Percentiles rank a stretch among this genome's conserved stretches.
phyloP scores from a whole-genome alignment of 2,329 filamentous ascomycete genomes.

The Lecanicillium sp. region DNA sequence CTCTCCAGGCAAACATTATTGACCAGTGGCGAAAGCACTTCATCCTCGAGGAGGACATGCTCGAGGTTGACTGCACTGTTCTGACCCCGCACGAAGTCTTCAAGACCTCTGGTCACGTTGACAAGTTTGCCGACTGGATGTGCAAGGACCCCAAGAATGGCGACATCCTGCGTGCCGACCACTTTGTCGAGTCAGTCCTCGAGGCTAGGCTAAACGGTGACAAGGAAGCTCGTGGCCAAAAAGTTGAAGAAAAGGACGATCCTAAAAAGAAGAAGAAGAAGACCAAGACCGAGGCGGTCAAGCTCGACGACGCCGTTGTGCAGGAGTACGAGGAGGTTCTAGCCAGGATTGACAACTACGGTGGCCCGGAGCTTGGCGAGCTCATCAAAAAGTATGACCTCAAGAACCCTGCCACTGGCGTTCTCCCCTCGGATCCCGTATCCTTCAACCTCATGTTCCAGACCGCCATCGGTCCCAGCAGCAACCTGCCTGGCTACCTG shows the following conservation, averaged over 20 bases:
- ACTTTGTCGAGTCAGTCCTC: constrained; percentile 90
- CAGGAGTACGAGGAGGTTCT: constrained; percentile 87
- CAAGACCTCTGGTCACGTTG: constrained; percentile 93
- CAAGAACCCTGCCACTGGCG: constrained; percentile 74
- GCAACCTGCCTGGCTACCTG: constrained; percentile 76
- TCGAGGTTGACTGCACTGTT: constrained; percentile 90
- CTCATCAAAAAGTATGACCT: constrained; percentile 90
- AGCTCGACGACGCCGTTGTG: constrained; percentile 77
- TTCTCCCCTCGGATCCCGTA: constrained; percentile 70
- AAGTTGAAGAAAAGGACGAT: constrained; percentile 66
- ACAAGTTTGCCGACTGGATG: constrained; percentile 99
- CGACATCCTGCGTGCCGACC: constrained; percentile 92
- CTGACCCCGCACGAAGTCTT: constrained; percentile 88
- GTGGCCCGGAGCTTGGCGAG: constrained; percentile 74
- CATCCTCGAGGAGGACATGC: constrained; percentile 86
- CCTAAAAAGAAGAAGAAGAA: constrained; percentile 82
- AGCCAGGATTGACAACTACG: constrained; percentile 92
- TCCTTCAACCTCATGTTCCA: constrained; percentile 99
- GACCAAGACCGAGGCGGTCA: constrained; percentile 70
- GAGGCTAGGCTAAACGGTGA: constrained; percentile 81
- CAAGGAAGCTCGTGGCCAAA: constrained; percentile 83
- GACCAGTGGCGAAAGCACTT: constrained; percentile 92
- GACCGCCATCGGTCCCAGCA: constrained; percentile 87
- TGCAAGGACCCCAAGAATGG: constrained; percentile 97
- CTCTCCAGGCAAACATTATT: constrained; percentile 79